These are phyloP conservation scores for Entomortierella lignicola DNA, from an alignment of 192 early-diverging fungal genomes.

Conservation along the genomic window DNA sequence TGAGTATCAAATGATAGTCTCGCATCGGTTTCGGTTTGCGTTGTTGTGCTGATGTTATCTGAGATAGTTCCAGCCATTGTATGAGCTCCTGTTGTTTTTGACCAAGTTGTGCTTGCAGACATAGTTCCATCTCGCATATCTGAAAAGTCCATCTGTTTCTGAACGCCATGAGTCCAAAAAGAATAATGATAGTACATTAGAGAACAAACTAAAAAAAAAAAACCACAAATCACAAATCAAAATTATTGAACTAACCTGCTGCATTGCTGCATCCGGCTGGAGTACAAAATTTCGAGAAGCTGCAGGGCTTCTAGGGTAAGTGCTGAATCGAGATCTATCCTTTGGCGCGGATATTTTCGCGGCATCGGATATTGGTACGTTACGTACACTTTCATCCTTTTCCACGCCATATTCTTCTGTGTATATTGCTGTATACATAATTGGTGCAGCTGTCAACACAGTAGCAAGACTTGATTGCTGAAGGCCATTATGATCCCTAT, in stretches of 20 bases:
- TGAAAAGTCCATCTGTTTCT: background rate
- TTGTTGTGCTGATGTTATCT: conserved; percentile 7
- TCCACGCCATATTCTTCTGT: conserved; percentile 41
- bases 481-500: background rate
- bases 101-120: conserved; percentile 21
- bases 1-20: conserved; percentile 22
- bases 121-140: background rate
- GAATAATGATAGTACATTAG: background rate
- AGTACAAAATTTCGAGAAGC: background rate
- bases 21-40: conserved; percentile 6
- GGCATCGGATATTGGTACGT: conserved; percentile 6
- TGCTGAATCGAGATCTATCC: background rate
- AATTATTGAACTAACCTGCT: conserved; percentile 1
- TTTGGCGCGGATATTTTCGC: background rate
- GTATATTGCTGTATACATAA: conserved; percentile 28
- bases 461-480: background rate
- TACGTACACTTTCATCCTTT: conserved; percentile 26
- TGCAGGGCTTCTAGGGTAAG: background rate
- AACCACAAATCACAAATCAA: no score
- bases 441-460: background rate
- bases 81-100: conserved; percentile 6
- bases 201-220: no score
- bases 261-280: background rate
- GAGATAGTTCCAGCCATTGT: conserved; percentile 23
- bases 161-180: background rate